Conservation (phyloP, 306 rosid genomes). For the Comarum palustre region DNA sequence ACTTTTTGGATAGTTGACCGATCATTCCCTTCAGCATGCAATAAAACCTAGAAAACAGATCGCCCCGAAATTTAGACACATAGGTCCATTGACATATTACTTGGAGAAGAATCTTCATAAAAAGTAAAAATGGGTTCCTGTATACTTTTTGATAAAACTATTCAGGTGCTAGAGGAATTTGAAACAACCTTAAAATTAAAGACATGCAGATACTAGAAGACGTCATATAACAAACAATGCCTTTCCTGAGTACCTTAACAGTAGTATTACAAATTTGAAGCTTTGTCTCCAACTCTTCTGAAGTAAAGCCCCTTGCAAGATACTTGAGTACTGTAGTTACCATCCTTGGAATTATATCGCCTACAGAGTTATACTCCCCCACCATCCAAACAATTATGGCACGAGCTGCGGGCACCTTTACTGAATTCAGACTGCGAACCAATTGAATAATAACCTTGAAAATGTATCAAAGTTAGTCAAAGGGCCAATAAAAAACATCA, state of each 20-base stretch:
- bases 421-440: conserved; percentile 66
- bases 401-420: conserved; percentile 85
- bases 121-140: background rate
- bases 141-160: background rate
- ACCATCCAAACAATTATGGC: conserved; percentile 91
- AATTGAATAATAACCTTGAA: conserved; percentile 74
- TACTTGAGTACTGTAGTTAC: conserved; percentile 70
- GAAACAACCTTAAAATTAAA: background rate
- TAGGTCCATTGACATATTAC: background rate
- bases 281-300: conserved; percentile 83
- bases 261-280: conserved; percentile 83
- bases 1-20: conserved; percentile 39
- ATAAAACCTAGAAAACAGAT: conserved; percentile 57
- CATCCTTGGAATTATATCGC: conserved; percentile 76
- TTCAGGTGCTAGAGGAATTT: background rate
- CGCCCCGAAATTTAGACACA: conserved; percentile 20
- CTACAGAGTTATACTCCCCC: conserved; percentile 85
- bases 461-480: conserved; percentile 23
- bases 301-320: conserved; percentile 75
- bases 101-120: conserved; percentile 3
- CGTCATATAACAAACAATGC: background rate
- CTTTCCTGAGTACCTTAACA: conserved; percentile 56
- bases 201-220: conserved; percentile 18
- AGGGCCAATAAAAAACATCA: background rate
- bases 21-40: conserved; percentile 53